Evolutionary conservation across 208 protist genomes (phyloP).

Genomic region (Leishmania turanica): DNA sequence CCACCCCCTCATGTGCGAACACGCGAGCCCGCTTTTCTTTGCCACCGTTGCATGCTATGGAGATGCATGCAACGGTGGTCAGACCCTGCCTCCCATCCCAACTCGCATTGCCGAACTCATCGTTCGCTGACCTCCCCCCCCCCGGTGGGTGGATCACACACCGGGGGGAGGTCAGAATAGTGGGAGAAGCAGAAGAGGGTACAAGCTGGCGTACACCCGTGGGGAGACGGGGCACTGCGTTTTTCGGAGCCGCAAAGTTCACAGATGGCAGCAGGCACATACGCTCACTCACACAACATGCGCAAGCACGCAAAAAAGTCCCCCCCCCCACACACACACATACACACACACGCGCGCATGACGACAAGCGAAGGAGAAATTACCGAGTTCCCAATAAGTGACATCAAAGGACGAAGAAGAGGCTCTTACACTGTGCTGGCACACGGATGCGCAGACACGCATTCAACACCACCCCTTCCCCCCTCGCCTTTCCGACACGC

Average conservation of each 20-base stretch:
- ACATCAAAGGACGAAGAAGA: not conserved
- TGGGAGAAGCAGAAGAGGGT: not conserved
- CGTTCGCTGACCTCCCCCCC: not conserved
- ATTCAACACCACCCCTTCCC: too few species aligned
- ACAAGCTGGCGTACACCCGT: not conserved
- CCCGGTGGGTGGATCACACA: not conserved
- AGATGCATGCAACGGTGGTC: not conserved
- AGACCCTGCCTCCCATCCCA: not conserved
- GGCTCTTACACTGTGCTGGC: not conserved
- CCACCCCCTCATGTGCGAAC: too few species aligned
- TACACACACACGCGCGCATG: slow-evolving; percentile 9
- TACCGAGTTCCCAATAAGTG: not conserved
- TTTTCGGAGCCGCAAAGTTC: not conserved
- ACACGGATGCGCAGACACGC: not conserved
- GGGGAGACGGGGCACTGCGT: not conserved
- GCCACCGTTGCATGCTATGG: not conserved
- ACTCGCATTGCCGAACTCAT: not conserved
- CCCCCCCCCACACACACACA: too few species aligned
- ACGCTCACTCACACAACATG: not conserved
- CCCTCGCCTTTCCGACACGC: not conserved
- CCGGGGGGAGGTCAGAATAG: not conserved
- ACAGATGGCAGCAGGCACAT: not conserved
- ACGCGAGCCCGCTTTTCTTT: not conserved
- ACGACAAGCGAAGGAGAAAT: not conserved
- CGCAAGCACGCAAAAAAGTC: not conserved